Percentiles rank a stretch among this genome's conserved stretches.
Conservation (phyloP, 805 yeast species). For the Teunomyces atbi region DNA sequence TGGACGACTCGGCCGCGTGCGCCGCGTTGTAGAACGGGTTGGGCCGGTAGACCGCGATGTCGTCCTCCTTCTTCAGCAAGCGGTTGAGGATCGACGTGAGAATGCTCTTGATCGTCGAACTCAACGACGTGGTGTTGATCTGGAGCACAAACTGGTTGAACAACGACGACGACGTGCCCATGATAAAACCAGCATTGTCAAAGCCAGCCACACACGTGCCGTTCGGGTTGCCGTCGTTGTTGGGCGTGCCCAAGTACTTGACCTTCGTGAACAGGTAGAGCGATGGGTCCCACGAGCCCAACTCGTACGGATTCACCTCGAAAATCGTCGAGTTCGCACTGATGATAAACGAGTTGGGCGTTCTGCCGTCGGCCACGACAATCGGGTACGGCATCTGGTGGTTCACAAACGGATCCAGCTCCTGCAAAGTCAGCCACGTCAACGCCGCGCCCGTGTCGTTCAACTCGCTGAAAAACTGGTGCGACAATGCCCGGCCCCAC, state of each 20-base stretch:
- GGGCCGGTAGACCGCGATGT: slow-evolving; percentile 21
- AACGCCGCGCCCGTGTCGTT: slow-evolving; percentile 26
- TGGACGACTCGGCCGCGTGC: slow-evolving; percentile 28
- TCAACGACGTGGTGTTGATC: slow-evolving; percentile 15
- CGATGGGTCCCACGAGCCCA: slow-evolving; percentile 30
- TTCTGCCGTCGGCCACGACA: slow-evolving; percentile 26
- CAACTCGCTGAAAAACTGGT: slow-evolving; percentile 34
- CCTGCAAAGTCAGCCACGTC: slow-evolving; percentile 23
- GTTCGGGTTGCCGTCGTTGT: slow-evolving; percentile 15
- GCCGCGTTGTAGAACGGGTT: slow-evolving; percentile 43
- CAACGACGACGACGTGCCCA: slow-evolving; percentile 26
- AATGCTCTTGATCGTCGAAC: slow-evolving; percentile 17
- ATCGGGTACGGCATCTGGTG: slow-evolving; percentile 30
- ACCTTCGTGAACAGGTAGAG: slow-evolving; percentile 21
- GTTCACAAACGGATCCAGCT: slow-evolving; percentile 17
- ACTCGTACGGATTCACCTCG: slow-evolving; percentile 24
- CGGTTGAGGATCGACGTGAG: slow-evolving; percentile 21
- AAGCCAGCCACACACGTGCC: slow-evolving; percentile 22
- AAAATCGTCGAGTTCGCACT: slow-evolving; percentile 28
- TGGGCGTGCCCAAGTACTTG: slow-evolving; percentile 24
- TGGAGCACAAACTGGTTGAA: slow-evolving; percentile 24
- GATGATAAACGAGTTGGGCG: slow-evolving; percentile 19
- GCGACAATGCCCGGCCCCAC: slow-evolving; percentile 43
- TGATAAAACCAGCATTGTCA: slow-evolving; percentile 26
- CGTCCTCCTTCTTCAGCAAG: slow-evolving; percentile 45